phyloP scores from a whole-genome alignment of 805 yeast species.

The Candida xiaguanensis region DNA sequence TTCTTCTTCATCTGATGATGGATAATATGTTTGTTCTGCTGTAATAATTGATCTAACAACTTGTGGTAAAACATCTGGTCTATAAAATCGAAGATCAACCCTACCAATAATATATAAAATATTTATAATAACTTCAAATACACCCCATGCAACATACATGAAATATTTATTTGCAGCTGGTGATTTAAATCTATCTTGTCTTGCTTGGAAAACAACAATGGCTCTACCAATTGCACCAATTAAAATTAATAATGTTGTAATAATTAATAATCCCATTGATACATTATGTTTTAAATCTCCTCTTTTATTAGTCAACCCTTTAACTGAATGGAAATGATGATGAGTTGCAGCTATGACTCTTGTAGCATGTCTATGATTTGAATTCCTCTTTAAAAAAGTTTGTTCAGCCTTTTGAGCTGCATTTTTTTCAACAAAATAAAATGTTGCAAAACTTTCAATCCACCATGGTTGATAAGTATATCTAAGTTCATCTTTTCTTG shows the following conservation, averaged over 20 bases:
- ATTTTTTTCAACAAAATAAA: slow-evolving; percentile 56
- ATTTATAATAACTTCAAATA: slow-evolving; percentile 56
- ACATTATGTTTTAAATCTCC: slow-evolving; percentile 48
- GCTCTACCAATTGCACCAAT: slow-evolving; percentile 49
- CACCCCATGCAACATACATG: slow-evolving; percentile 69
- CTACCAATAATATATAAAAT: slow-evolving; percentile 57
- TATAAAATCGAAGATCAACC: slow-evolving; percentile 73
- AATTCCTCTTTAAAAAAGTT: slow-evolving; percentile 46
- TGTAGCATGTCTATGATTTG: slow-evolving; percentile 47
- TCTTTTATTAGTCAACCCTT: slow-evolving; percentile 37
- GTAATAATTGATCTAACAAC: slow-evolving; percentile 38
- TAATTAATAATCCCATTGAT: slow-evolving; percentile 45
- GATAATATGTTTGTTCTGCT: slow-evolving; percentile 37
- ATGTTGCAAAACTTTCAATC: slow-evolving; percentile 61
- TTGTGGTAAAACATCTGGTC: slow-evolving; percentile 57
- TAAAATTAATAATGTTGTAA: slow-evolving; percentile 49
- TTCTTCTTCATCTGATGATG: slow-evolving; percentile 23
- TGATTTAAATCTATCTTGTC: slow-evolving; percentile 13
- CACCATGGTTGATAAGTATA: slow-evolving; percentile 74
- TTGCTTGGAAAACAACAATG: slow-evolving; percentile 20
- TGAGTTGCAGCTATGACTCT: slow-evolving; percentile 62
- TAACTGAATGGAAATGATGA: slow-evolving; percentile 33
- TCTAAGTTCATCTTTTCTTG: slow-evolving; percentile 44
- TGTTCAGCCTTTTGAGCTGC: slow-evolving; percentile 49
- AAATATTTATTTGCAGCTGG: slow-evolving; percentile 46